Evolutionary conservation across 257 asterid genomes (phyloP), one percentile per base, ranked within the genome.

Genomic region (Verbascum thapsus): DNA sequence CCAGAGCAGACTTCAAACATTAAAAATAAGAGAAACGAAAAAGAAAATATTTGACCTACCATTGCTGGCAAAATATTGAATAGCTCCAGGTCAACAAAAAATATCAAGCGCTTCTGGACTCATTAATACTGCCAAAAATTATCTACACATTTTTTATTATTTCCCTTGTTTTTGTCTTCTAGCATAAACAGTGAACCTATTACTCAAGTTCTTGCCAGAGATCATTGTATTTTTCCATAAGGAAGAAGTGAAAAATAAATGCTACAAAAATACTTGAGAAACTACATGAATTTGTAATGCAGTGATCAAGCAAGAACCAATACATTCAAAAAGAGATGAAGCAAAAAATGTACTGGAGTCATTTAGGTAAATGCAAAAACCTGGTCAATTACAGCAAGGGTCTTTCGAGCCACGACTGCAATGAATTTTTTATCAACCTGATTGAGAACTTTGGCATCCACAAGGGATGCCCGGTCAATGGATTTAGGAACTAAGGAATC

Each of bases 391-490:
- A 87, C 63, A 73, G 91, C 88, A 65, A 92, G 97, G 45, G 79
- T 83, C 60, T 70, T 75, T 69, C 91, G 82, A 8, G 94, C 95
- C 70, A 89, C 89, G 44, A 89, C 82, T 11, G 96, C 91, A 75
- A 92, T 92, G 82, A 81, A 92, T 80, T 92, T 92, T 86, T 88
- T 89, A 73, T 92, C 97, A 64, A 92, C 95, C 80, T 89, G 99
- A 64, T 67, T 80, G 64, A 92, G 99, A 80, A 92, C 94, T 73
- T 76, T 78, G 70, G 96, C 95, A 70, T 76, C 69, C 67, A 80
- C 83, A 72, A 92, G 85, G 77, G 81, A 83, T 43, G 71, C 80
- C 83, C 82, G 85, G 73, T 77, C 90, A 47, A 92, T 87, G 66
- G 84, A 82, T 71, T 77, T 79, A 57, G 99, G 97, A 74, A 87